Evolutionary conservation across 2,329 filamentous ascomycete species (phyloP), one percentile per base, ranked within the genome.

Genomic region (Monosporascus sp.): DNA sequence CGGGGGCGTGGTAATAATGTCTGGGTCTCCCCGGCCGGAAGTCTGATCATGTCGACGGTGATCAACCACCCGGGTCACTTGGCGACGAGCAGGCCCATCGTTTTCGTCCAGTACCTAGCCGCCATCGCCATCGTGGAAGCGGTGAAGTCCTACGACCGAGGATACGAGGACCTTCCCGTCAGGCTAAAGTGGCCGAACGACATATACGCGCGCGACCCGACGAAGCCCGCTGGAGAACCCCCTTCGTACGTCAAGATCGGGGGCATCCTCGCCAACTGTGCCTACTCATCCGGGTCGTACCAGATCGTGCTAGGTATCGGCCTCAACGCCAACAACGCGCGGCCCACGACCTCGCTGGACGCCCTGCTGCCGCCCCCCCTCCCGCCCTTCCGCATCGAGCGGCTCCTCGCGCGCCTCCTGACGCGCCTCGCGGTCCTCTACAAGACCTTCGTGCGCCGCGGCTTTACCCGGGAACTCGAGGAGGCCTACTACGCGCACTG

Each of bases 111-210:
- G 70, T 99, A 99, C 67, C 80, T 99, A 15, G 86, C 91, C 0
- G 92, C 91, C 1, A 82, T 99, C 46, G 92, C 94, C 41, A 88
- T 93, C 43, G 87, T 95, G 3, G 82, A 89, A 57, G 93, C 90
- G 0, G 86, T 97, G 57, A 86, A 89, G 58, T 80, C 78, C 26
- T 97, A 97, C 65, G 91, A 87, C 48, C 71, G 72, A 2, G 89
- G 86, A 7, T 97, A 95, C 69, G 78, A 82, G 6, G 76, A 83
- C 0, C 70, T 97, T 5, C 89, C 89, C 1, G 79, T 99, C 41
- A 91, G 89, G 67, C 74, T 99, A 35, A 99, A 99, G 70, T 99
- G 94, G 94, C 94, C 94, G 11, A 99, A 99, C 64, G 94, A 99
- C 66, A 89, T 99, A 51, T 93, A 91, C 65, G 87, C 86, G 1